These are phyloP conservation scores for Diplodia scrobiculata DNA, from an alignment of 2,329 filamentous ascomycete species.

Conservation along the genomic window DNA sequence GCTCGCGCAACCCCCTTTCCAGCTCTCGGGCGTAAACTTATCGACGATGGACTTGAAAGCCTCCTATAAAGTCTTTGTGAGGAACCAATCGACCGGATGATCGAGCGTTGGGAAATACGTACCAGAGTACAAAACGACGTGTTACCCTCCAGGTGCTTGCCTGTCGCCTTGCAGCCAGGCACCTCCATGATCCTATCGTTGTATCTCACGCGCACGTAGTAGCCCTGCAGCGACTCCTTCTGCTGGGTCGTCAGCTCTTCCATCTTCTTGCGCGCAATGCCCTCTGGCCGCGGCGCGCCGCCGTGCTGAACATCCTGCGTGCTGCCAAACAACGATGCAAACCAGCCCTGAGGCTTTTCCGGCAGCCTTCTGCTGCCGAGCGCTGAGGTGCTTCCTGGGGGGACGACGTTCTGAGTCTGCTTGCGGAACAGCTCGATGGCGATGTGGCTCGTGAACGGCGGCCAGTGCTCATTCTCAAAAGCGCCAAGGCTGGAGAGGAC, in stretches of 20 bases:
- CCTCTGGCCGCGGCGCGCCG: conserved; percentile 34
- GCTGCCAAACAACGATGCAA: conserved; percentile 26
- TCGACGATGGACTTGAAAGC: conserved; percentile 94
- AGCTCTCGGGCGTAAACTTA: conserved; percentile 80
- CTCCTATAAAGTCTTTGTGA: conserved; percentile 52
- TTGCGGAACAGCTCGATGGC: conserved; percentile 85
- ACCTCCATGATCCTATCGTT: conserved; percentile 82
- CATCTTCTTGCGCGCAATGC: conserved; percentile 64
- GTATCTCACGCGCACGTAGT: conserved; percentile 88
- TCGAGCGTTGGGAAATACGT: conserved; percentile 40
- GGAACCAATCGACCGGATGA: background rate
- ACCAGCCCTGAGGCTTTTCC: conserved; percentile 22
- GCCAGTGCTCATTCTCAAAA: conserved; percentile 75
- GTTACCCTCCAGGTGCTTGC: conserved; percentile 84
- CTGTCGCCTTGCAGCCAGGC: conserved; percentile 73
- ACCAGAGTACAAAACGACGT: conserved; percentile 88
- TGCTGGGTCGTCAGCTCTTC: conserved; percentile 60
- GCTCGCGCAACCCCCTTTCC: conserved; percentile 65
- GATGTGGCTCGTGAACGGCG: conserved; percentile 88
- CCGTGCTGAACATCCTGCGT: background rate
- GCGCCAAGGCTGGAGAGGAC: conserved; percentile 77
- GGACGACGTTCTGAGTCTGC: conserved; percentile 37
- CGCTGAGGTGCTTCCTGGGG: conserved; percentile 32
- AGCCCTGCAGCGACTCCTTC: conserved; percentile 64
- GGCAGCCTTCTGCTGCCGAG: background rate